Evolutionary conservation across 2,329 filamentous ascomycete genomes (phyloP).

Genomic region (Thermoascus crustaceus): DNA sequence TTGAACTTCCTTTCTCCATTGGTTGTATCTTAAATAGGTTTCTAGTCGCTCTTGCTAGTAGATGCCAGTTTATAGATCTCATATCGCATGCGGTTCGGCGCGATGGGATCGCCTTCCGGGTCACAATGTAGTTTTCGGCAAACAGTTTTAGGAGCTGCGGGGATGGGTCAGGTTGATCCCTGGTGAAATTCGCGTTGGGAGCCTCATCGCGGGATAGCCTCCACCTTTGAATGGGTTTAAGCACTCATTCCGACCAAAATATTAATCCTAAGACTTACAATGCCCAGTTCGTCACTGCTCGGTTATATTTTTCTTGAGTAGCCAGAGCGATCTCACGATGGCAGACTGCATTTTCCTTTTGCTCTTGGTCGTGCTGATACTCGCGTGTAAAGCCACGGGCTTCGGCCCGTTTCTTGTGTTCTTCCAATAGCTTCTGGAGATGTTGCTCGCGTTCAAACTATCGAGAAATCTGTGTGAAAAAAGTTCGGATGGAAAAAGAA

Average conservation of each 20-base stretch:
- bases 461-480: neutral
- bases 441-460: neutral
- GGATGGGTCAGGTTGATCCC: neutral
- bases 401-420: neutral
- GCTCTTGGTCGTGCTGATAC: neutral
- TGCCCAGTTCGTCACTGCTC: neutral
- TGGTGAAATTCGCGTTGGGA: neutral
- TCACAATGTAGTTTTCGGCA: neutral
- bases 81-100: neutral
- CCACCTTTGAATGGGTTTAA: neutral
- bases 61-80: no score
- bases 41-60: no score
- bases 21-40: no score
- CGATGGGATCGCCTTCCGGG: neutral
- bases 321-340: neutral
- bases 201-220: neutral
- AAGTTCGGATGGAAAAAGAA: neutral
- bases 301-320: neutral
- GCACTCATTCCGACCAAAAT: no score
- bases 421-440: neutral
- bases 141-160: neutral
- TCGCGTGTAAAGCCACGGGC: neutral
- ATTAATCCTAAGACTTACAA: no score
- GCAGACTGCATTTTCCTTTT: neutral
- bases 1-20: no score